Conservation (phyloP, 805 yeast species). For the Schizosaccharomyces lindneri region DNA sequence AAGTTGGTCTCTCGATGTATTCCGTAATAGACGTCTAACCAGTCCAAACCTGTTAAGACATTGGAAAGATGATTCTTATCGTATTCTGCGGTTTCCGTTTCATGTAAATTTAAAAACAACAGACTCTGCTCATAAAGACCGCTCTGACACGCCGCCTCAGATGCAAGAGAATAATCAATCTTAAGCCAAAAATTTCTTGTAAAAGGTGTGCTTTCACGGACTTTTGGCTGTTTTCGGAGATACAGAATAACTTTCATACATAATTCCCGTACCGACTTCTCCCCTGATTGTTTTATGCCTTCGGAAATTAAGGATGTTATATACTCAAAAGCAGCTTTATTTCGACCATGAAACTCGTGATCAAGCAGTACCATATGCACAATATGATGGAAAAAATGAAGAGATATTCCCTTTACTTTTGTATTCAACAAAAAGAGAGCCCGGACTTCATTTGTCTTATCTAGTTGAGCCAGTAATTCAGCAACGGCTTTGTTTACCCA, state of each 20-base stretch:
- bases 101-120: slow-evolving; percentile 13
- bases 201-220: background rate
- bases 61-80: slow-evolving; percentile 7
- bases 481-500: too few relatives aligned
- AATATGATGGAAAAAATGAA: background rate
- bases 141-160: slow-evolving; percentile 9
- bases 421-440: background rate
- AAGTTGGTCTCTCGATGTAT: slow-evolving; percentile 34
- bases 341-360: background rate
- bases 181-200: background rate
- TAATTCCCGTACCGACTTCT: background rate
- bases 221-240: background rate
- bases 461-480: background rate
- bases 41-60: slow-evolving; percentile 31
- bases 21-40: slow-evolving; percentile 40
- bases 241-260: background rate
- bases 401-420: background rate
- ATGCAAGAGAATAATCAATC: slow-evolving; percentile 8
- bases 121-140: slow-evolving; percentile 14
- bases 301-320: background rate
- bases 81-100: slow-evolving; percentile 8
- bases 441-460: background rate
- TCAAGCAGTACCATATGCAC: background rate
- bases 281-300: background rate
- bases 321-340: background rate